Conservation (phyloP, 1,284 basidiomycete species). For the Cystobasidiaceae sp. region DNA sequence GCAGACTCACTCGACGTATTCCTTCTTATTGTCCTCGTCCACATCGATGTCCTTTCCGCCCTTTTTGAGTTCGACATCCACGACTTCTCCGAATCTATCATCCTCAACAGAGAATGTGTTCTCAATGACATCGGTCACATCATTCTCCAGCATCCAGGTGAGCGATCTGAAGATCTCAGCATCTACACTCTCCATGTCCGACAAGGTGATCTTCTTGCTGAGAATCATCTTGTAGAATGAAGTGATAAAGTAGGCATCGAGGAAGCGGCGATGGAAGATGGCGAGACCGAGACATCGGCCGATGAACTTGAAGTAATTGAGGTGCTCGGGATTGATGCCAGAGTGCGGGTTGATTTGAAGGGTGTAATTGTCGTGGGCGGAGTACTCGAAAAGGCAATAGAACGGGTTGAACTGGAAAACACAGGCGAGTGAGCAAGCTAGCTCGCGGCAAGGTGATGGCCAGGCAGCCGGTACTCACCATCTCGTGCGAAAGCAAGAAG, state of each 20-base stretch:
- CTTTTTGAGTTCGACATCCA: conserved; percentile 86
- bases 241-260: conserved; percentile 98
- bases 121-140: conserved; percentile 88
- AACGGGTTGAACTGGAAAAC: conserved; percentile 99
- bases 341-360: conserved; percentile 62
- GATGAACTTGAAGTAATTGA: conserved; percentile 99
- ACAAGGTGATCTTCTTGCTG: conserved; percentile 73
- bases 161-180: conserved; percentile 84
- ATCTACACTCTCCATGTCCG: conserved; percentile 87
- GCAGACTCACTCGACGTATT: conserved; percentile 80
- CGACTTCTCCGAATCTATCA: conserved; percentile 94
- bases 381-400: conserved; percentile 99
- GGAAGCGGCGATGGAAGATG: conserved; percentile 96
- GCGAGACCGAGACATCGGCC: conserved; percentile 88
- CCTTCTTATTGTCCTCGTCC: conserved; percentile 97
- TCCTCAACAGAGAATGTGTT: conserved; percentile 90
- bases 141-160: conserved; percentile 97
- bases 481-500: conserved; percentile 96
- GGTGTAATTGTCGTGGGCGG: conserved; percentile 98
- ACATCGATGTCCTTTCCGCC: conserved; percentile 78
- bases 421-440: too few relatives aligned
- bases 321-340: conserved; percentile 94
- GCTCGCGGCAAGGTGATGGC: too few relatives aligned
- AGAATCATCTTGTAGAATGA: conserved; percentile 99
- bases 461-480: conserved; percentile 47